Percentiles rank a stretch among this genome's conserved stretches.
phyloP scores from a whole-genome alignment of 2,329 filamentous ascomycete species.

The Penicillium sp. region DNA sequence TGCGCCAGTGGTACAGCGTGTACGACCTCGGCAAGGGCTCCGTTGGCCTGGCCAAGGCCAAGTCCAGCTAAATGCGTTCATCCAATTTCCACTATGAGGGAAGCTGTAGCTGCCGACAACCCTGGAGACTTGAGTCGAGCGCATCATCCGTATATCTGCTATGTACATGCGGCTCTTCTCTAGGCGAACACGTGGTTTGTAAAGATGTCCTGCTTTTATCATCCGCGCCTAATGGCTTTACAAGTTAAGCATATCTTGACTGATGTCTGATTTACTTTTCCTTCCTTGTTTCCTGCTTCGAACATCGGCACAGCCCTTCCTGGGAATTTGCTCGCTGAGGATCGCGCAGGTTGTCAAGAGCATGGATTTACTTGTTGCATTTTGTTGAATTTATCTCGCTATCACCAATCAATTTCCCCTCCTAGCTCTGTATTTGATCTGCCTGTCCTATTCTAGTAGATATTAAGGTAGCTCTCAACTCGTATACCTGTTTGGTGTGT shows the following conservation, averaged over 20 bases:
- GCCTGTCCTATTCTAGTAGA: not conserved
- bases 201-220: conserved; percentile 16
- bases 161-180: conserved; percentile 20
- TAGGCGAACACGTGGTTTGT: conserved; percentile 17
- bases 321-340: conserved; percentile 15
- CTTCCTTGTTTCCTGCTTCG: conserved; percentile 18
- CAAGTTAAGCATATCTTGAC: conserved; percentile 16
- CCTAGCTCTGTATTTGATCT: conserved; percentile 4
- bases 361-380: conserved; percentile 26
- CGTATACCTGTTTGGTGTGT: conserved; percentile 2
- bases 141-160: conserved; percentile 28
- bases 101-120: conserved; percentile 23
- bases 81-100: conserved; percentile 5
- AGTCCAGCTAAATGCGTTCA: conserved; percentile 54
- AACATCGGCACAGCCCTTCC: conserved; percentile 14
- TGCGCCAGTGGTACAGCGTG: conserved; percentile 76
- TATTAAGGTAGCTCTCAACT: not conserved
- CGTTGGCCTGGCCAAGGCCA: conserved; percentile 87
- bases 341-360: conserved; percentile 21
- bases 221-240: conserved; percentile 20
- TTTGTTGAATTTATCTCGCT: conserved; percentile 20
- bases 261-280: conserved; percentile 7
- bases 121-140: conserved; percentile 13
- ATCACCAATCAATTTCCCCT: conserved; percentile 13
- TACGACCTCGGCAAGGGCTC: conserved; percentile 91